phyloP scores from a whole-genome alignment of 345 rosid species.

The Gossypium raimondii region DNA sequence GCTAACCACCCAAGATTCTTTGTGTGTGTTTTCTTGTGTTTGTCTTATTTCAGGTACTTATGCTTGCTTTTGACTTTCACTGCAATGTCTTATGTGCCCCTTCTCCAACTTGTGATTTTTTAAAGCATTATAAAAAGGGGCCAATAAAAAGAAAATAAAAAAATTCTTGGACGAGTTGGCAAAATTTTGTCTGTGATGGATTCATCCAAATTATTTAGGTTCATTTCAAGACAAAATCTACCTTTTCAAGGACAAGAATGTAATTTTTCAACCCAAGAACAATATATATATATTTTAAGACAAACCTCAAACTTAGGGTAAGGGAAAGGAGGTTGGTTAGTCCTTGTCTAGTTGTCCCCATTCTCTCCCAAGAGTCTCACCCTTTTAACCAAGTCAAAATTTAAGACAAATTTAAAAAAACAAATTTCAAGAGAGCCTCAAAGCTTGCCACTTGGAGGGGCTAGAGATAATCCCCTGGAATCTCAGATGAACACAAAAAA shows the following conservation, averaged over 20 bases:
- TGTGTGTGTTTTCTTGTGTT: conserved; percentile 22
- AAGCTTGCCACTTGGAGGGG: conserved; percentile 8
- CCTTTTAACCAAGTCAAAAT: conserved; percentile 23
- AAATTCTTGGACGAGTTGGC: background rate
- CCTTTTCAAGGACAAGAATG: background rate
- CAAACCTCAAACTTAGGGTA: background rate
- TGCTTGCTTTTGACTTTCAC: conserved; percentile 12
- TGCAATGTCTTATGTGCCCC: conserved; percentile 5
- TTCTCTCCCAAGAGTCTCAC: background rate
- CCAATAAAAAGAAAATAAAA: background rate
- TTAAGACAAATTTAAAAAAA: conserved; percentile 18
- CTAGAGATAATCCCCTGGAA: background rate
- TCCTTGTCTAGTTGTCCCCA: background rate
- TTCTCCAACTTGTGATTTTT: conserved; percentile 7
- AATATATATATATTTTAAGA: background rate
- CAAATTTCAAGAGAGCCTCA: background rate
- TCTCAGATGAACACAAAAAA: conserved; percentile 26
- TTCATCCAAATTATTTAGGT: background rate
- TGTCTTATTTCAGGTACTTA: conserved; percentile 2
- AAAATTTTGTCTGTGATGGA: background rate
- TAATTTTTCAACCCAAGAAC: background rate
- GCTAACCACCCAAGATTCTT: conserved; percentile 12
- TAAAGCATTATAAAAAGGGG: background rate
- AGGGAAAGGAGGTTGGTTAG: background rate
- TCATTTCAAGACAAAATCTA: background rate